Percentiles rank a stretch among this genome's conserved stretches.
Conservation (phyloP, 1,139 yeast species). For the Yamadazyma trypodendri region DNA sequence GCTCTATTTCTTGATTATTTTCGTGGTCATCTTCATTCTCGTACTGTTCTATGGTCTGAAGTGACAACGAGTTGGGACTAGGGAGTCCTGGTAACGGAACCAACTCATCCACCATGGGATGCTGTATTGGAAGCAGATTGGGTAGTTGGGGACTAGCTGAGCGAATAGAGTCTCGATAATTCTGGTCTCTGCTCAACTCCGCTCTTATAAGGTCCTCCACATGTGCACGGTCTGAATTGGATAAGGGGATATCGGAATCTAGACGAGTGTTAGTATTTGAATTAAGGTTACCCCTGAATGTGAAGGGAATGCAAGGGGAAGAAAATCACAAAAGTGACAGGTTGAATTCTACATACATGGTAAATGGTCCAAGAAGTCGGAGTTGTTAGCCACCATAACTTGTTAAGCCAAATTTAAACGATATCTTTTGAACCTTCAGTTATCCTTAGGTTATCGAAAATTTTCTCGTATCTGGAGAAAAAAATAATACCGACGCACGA, state of each 20-base stretch:
- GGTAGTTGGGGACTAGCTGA: not conserved
- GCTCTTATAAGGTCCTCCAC: slow-evolving; percentile 33
- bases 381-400: slow-evolving; percentile 27
- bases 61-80: slow-evolving; percentile 18
- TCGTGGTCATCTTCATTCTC: slow-evolving; percentile 28
- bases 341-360: slow-evolving; percentile 19
- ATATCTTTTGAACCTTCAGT: too few relatives aligned
- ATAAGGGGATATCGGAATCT: slow-evolving; percentile 28
- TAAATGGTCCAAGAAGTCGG: slow-evolving; percentile 33
- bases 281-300: not conserved
- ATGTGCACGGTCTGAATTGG: slow-evolving; percentile 31
- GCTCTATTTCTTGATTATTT: slow-evolving; percentile 17
- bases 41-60: slow-evolving; percentile 28
- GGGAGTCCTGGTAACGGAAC: slow-evolving; percentile 21
- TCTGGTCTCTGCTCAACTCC: slow-evolving; percentile 22
- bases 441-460: not conserved
- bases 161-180: slow-evolving; percentile 2
- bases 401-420: too few relatives aligned
- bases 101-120: slow-evolving; percentile 30
- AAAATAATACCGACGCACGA: not conserved
- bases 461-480: not conserved
- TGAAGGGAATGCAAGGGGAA: not conserved
- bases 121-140: slow-evolving; percentile 21
- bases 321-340: not conserved
- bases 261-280: slow-evolving; percentile 8